Evolutionary conservation across 1,284 basidiomycete species (phyloP), one percentile per base, ranked within the genome.

Genomic region (Trichosporon sp.): DNA sequence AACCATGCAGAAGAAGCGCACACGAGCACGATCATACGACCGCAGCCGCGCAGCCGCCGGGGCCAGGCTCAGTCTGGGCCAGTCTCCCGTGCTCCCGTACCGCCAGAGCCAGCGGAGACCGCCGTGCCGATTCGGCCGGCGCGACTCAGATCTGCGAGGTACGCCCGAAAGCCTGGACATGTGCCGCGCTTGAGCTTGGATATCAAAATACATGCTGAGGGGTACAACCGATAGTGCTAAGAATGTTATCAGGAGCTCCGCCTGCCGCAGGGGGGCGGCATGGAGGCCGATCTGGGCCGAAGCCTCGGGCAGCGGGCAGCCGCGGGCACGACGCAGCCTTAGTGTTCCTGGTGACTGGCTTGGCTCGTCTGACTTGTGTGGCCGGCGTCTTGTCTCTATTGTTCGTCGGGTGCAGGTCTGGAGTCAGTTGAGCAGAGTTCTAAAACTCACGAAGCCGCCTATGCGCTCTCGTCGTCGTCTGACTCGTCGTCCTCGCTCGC

Each of bases 401-500:
- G 56, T 60, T 12, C 29, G 21, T 21, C 4, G 47, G 23, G 47
- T 6, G 21, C n/a, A 21, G n/a, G 21, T 12, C 47, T 51, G 47
- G 47, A 2, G 56, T 60, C 31, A 60, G 56, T 29, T 60, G 9
- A 25, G 2, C 1, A 5, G 51, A 8, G 21, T 3, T 31, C 5
- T 23, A 7, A 18, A 60, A 29, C 56, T 60, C 27, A 60, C 56
- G 29, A 2, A 3, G 7, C 4, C 18, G 15, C 1, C 21, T 31
- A 58, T 2, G 18, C 56, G 25, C 25, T 58, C 53, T 58, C 67
- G 8, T 71, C 67, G 29, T 69, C 66, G 42, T 70, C 69, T 38
- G 31, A 29, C 18, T 60, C 56, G 15, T 60, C 56, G 3, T 68
- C 66, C 15, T 67, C 67, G 13, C 34, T 62, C 7, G 35, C 65